Evolutionary conservation across 306 rosid species (phyloP), one percentile per base, ranked within the genome.

Genomic region (Cucumis hystrix): DNA sequence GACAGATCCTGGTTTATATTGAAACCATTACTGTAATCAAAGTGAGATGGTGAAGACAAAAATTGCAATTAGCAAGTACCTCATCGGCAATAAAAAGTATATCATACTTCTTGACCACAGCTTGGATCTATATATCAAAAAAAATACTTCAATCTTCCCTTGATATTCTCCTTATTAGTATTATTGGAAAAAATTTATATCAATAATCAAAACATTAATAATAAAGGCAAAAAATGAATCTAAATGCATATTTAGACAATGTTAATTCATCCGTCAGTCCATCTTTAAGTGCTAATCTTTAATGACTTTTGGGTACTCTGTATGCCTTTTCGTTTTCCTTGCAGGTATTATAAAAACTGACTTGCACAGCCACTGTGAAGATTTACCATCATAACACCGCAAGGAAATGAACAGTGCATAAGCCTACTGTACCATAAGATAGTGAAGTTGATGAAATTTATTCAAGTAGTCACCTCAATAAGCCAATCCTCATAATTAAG

Each of bases 11-110:
- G 20, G 1, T 15, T 33, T 64, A 64, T 3, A 16, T 64, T 16
- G 12, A 16, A 35, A 64, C 13, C 5, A 33, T 33, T 33, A 33
- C 37, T 33, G 69, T 33, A 63, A 33, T 33, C 14, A 28, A 80
- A 13, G 49, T 37, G 33, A 80, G 54, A 77, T 21, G 69, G 7
- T 64, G 65, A 40, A 77, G 55, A 23, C 65, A 80, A 18, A 75
- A 75, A 52, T 33, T 66, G 57, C 63, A 73, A 33, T 73, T 17
- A 51, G 77, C 23, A 40, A 41, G 47, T 81, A 96, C 98, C 99
- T 96, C 99, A 68, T 96, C 98, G 7, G 97, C 98, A 81, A 96
- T 88, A 65, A 96, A 89, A 81, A 96, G 98, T 82, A 96, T 92
- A 84, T 91, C 99, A 77, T 96, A 92, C 89, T 96, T 92, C 89